Conservation (phyloP, 805 yeast genomes). For the Lachancea mirantina region DNA sequence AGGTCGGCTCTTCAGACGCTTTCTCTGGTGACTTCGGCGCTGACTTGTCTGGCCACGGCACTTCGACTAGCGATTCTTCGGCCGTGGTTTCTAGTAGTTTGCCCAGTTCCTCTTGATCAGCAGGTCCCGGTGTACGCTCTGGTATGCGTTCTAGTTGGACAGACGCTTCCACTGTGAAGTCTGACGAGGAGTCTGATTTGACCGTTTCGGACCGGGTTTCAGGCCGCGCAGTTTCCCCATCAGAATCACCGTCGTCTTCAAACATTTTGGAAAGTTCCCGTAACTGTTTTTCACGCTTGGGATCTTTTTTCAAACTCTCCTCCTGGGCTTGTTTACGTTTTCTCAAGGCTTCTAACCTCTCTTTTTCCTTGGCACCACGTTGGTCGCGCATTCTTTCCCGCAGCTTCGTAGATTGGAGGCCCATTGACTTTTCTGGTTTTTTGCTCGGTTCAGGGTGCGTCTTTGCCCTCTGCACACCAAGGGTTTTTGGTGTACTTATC, state of each 20-base stretch:
- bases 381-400: slow-evolving; percentile 28
- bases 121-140: slow-evolving; percentile 3
- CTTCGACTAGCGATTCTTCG: slow-evolving; percentile 25
- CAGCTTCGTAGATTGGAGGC: slow-evolving; percentile 27
- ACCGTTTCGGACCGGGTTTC: not conserved
- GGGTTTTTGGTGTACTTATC: slow-evolving; percentile 6
- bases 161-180: slow-evolving; percentile 5
- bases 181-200: slow-evolving; percentile 1
- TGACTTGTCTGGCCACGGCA: slow-evolving; percentile 6
- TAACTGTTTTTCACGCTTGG: slow-evolving; percentile 26
- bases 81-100: slow-evolving; percentile 28
- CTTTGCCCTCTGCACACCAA: slow-evolving; percentile 1
- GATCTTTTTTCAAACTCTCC: slow-evolving; percentile 14
- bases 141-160: slow-evolving; percentile 6
- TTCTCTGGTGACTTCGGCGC: not conserved
- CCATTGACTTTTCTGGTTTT: slow-evolving; percentile 8
- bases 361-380: slow-evolving; percentile 26
- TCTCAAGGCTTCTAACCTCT: slow-evolving; percentile 23
- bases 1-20: slow-evolving; percentile 8
- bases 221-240: not conserved
- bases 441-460: not conserved
- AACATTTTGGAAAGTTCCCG: slow-evolving; percentile 25
- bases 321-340: slow-evolving; percentile 20
- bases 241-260: slow-evolving; percentile 18
- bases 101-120: slow-evolving; percentile 17